These are phyloP conservation scores for Phialophora expanda DNA, from an alignment of 2,329 filamentous ascomycete species.

Conservation along the genomic window DNA sequence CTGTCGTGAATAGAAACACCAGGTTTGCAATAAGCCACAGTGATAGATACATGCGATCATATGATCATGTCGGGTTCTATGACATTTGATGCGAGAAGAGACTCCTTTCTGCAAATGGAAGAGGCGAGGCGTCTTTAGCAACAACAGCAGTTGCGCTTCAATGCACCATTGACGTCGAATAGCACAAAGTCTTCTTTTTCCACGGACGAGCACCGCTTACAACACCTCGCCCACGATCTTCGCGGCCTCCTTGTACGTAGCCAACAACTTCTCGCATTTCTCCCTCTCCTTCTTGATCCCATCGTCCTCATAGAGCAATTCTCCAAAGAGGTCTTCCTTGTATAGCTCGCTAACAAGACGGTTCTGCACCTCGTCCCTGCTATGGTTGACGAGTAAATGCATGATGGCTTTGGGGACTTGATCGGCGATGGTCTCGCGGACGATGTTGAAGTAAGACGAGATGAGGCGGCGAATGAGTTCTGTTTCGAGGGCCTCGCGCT, in stretches of 20 bases:
- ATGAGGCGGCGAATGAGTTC: conserved; percentile 96
- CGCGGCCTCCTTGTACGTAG: conserved; percentile 95
- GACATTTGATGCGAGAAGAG: conserved; percentile 13
- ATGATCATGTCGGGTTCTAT: conserved; percentile 9
- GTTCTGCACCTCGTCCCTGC: conserved; percentile 97
- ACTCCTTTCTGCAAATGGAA: conserved; percentile 9
- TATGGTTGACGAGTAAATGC: conserved; percentile 97
- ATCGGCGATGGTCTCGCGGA: conserved; percentile 96
- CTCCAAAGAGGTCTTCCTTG: conserved; percentile 86
- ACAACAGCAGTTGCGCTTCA: background rate
- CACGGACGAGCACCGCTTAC: conserved; percentile 46
- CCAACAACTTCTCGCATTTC: conserved; percentile 95
- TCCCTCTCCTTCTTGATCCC: conserved; percentile 96
- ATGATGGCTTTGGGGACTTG: conserved; percentile 99
- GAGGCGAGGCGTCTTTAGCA: background rate
- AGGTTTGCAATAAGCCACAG: conserved; percentile 8
- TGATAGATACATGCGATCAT: conserved; percentile 17
- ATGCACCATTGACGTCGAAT: background rate
- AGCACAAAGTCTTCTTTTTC: background rate
- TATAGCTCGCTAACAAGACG: conserved; percentile 94
- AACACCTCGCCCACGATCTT: conserved; percentile 98
- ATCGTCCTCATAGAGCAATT: conserved; percentile 96
- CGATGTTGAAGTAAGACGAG: conserved; percentile 98
- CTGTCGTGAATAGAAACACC: conserved; percentile 1
- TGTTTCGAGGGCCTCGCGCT: conserved; percentile 95